Conservation (phyloP, 192 early-diverging fungal genomes). For the Coemansia sp. region DNA sequence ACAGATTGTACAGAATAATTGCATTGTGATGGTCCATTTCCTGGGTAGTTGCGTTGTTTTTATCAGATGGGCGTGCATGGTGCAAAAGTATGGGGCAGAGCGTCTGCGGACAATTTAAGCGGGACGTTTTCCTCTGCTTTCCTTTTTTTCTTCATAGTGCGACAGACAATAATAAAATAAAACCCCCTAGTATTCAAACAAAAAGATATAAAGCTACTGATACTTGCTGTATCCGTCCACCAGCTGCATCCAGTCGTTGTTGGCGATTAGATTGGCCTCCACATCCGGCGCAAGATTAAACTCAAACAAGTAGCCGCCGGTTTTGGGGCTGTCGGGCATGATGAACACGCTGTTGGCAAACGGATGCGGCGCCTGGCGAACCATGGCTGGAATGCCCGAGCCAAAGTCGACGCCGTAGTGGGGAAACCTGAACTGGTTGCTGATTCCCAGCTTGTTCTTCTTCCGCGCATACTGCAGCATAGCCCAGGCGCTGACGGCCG, state of each 20-base stretch:
- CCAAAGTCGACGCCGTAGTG: not conserved
- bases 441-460: not conserved
- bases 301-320: not conserved
- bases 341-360: not conserved
- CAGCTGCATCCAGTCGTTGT: not conserved
- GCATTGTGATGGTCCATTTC: too few species aligned
- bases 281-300: not conserved
- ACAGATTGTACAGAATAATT: not conserved
- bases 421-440: not conserved
- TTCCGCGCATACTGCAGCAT: not conserved
- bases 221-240: not conserved
- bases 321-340: not conserved
- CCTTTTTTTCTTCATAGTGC: too few species aligned
- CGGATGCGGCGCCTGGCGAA: not conserved
- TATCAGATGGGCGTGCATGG: not conserved
- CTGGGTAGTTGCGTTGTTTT: too few species aligned
- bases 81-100: not conserved
- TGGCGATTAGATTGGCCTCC: not conserved
- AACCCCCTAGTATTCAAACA: not conserved
- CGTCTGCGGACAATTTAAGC: not conserved
- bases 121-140: not conserved
- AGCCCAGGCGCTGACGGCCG: not conserved
- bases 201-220: not conserved
- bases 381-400: not conserved
- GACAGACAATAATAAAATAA: too few species aligned